Conservation (phyloP, 108 stramenopile species). For the Nannochloropsis oceanica region DNA sequence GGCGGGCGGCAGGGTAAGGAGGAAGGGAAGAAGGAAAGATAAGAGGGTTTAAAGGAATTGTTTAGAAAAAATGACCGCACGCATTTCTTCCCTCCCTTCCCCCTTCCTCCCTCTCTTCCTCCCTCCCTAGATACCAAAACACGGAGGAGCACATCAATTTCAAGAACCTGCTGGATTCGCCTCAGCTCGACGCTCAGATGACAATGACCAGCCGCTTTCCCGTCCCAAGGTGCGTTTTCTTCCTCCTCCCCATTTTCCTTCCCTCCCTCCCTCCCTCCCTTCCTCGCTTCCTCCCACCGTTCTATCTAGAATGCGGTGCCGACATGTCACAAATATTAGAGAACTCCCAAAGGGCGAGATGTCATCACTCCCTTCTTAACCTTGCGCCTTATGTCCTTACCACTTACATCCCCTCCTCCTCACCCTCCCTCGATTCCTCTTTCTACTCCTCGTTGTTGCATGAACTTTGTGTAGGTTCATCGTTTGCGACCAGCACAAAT, state of each 20-base stretch:
- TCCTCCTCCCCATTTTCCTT: background rate
- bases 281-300: background rate
- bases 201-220: constrained; percentile 90
- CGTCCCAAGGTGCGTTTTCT: constrained; percentile 68
- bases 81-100: background rate
- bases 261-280: background rate
- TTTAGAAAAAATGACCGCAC: background rate
- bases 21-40: background rate
- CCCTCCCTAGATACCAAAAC: constrained; percentile 46
- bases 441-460: background rate
- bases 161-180: constrained; percentile 72
- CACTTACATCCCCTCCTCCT: background rate
- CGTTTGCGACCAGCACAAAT: constrained; percentile 97
- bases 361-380: background rate
- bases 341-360: too few species aligned
- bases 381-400: background rate
- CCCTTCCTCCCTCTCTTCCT: background rate
- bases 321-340: background rate
- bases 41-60: background rate
- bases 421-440: background rate
- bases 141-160: constrained; percentile 91
- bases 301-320: background rate
- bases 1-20: constrained; percentile 59
- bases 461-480: constrained; percentile 86
- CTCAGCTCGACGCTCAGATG: constrained; percentile 84